Evolutionary conservation across 176 grass and related monocot species (phyloP).

Genomic region (Oryza coarctata): DNA sequence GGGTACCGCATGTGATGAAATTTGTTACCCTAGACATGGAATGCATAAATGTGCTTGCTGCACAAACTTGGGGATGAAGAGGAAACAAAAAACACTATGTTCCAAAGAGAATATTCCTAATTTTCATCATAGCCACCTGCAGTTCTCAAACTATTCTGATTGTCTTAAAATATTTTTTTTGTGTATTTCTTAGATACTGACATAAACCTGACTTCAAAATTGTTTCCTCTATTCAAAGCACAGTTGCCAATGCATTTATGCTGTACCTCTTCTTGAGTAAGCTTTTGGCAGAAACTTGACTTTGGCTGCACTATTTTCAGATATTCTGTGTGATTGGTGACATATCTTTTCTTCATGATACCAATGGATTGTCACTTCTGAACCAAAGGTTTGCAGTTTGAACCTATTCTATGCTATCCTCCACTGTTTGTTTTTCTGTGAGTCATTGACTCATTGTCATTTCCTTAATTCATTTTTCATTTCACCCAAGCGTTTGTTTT

Average conservation of each 20-base stretch:
- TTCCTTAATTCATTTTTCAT: background rate
- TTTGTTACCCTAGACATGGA: background rate
- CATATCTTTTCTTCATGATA: conserved; percentile 96
- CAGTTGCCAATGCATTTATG: conserved; percentile 1
- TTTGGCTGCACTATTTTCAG: conserved; percentile 47
- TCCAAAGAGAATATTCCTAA: background rate
- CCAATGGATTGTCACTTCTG: conserved; percentile 88
- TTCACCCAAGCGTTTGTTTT: background rate
- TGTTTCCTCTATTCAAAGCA: background rate
- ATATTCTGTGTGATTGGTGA: conserved; percentile 91
- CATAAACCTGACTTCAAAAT: background rate
- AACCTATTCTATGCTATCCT: conserved; percentile 21
- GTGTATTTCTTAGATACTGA: conserved; percentile 19
- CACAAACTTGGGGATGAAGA: background rate
- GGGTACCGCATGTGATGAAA: background rate
- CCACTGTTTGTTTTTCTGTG: background rate
- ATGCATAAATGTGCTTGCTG: background rate
- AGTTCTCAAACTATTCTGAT: conserved; percentile 21
- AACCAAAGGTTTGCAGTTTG: conserved; percentile 70
- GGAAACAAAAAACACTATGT: background rate
- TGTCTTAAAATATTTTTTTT: conserved; percentile 21
- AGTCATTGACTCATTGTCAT: background rate
- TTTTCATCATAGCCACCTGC: background rate
- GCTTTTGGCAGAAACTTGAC: conserved; percentile 7
- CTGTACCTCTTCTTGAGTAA: background rate